Conservation (phyloP, 2,329 filamentous ascomycete genomes). For the Aspergillus arachidicola region DNA sequence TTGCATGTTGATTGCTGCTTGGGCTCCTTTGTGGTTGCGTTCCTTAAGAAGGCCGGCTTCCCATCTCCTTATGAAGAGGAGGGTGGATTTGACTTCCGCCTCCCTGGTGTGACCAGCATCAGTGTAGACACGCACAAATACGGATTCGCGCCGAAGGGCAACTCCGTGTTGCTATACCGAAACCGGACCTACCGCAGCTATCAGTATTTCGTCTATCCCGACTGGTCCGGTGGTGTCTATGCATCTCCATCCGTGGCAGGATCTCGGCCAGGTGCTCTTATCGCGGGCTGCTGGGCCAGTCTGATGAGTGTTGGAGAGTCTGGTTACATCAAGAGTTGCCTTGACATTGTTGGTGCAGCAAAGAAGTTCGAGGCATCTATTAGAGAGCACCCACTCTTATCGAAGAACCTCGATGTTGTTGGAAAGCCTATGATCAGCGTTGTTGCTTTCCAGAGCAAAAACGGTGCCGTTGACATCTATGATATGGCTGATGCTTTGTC, state of each 20-base stretch:
- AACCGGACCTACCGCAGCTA: constrained; percentile 75
- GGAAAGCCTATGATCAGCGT: constrained; percentile 88
- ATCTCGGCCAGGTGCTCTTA: constrained; percentile 87
- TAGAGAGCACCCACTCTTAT: constrained; percentile 67
- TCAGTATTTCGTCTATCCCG: constrained; percentile 94
- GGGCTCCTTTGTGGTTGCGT: constrained; percentile 90
- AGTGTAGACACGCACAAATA: constrained; percentile 99
- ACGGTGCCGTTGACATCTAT: constrained; percentile 77
- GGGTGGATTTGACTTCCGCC: constrained; percentile 87
- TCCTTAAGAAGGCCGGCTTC: constrained; percentile 91
- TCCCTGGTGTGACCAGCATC: constrained; percentile 93
- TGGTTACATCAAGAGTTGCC: constrained; percentile 85
- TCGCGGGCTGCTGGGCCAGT: constrained; percentile 93
- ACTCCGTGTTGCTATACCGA: constrained; percentile 90
- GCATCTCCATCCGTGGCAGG: constrained; percentile 90
- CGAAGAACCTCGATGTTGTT: constrained; percentile 74
- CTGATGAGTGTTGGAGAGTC: constrained; percentile 85
- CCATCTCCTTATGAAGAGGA: constrained; percentile 61
- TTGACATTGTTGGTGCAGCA: constrained; percentile 82
- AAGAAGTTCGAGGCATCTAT: constrained; percentile 81
- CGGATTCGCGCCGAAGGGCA: constrained; percentile 96
- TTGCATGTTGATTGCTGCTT: constrained; percentile 98
- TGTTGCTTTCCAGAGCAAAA: constrained; percentile 80
- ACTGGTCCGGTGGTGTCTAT: constrained; percentile 96
- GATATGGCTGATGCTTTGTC: constrained; percentile 90